These are phyloP conservation scores for Colletotrichum nymphaeae DNA, from an alignment of 2,329 filamentous ascomycete genomes.

Conservation along the genomic window DNA sequence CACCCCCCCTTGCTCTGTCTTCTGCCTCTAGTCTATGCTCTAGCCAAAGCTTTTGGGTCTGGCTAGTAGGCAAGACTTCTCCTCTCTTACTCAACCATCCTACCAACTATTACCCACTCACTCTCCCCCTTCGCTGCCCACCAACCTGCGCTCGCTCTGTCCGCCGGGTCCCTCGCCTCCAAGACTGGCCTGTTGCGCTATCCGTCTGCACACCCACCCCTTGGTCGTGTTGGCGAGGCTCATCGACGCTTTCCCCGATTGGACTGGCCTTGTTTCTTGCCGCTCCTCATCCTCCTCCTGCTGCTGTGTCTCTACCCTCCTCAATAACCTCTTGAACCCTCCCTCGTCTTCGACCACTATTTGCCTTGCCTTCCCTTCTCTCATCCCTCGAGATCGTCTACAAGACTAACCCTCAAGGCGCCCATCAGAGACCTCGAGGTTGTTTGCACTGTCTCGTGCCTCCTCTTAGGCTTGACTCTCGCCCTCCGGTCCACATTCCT, in stretches of 20 bases:
- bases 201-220: slow-evolving; percentile 14
- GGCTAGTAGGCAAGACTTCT: slow-evolving; percentile 14
- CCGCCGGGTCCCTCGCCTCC: slow-evolving; percentile 19
- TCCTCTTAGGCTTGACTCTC: slow-evolving; percentile 25
- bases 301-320: slow-evolving; percentile 13
- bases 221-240: slow-evolving; percentile 32
- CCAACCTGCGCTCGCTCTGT: slow-evolving; percentile 1
- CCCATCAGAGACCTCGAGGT: slow-evolving; percentile 25
- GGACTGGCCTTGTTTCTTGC: slow-evolving; percentile 26
- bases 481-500: slow-evolving; percentile 22
- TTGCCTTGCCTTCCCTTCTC: slow-evolving; percentile 23
- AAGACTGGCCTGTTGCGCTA: slow-evolving; percentile 24
- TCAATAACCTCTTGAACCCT: slow-evolving; percentile 30
- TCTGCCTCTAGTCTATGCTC: not conserved
- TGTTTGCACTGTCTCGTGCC: slow-evolving; percentile 21
- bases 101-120: slow-evolving; percentile 18
- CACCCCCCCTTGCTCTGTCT: not conserved
- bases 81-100: not conserved
- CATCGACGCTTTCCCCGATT: slow-evolving; percentile 33
- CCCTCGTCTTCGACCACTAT: slow-evolving; percentile 23
- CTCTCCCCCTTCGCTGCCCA: slow-evolving; percentile 12
- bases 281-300: slow-evolving; percentile 1
- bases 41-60: slow-evolving; percentile 12
- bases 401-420: slow-evolving; percentile 30
- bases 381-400: slow-evolving; percentile 28